Evolutionary conservation across 805 yeast species (phyloP).

Genomic region (Hanseniaspora taiwanica): DNA sequence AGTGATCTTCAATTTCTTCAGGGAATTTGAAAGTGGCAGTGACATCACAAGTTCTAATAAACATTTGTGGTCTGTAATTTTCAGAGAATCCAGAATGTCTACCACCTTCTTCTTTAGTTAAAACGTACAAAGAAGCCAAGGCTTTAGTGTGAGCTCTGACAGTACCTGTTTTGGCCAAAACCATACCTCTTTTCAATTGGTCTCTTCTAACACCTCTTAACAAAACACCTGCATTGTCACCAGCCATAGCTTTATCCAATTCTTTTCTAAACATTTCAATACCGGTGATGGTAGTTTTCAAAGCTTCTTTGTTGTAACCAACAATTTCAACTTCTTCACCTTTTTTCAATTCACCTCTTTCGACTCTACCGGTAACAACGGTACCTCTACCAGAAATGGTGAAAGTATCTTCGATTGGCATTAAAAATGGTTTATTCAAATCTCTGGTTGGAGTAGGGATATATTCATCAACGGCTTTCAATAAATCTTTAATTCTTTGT

Average conservation of each 20-base stretch:
- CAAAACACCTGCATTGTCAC: slow-evolving; percentile 96
- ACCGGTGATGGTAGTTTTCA: slow-evolving; percentile 94
- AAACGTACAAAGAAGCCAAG: slow-evolving; percentile 83
- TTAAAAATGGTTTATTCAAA: slow-evolving; percentile 87
- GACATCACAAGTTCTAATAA: slow-evolving; percentile 91
- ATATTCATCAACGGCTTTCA: slow-evolving; percentile 85
- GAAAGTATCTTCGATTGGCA: slow-evolving; percentile 96
- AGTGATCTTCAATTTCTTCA: slow-evolving; percentile 64
- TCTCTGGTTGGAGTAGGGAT: slow-evolving; percentile 97
- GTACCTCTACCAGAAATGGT: slow-evolving; percentile 99
- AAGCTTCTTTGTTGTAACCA: slow-evolving; percentile 74
- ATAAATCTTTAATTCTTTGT: slow-evolving; percentile 66
- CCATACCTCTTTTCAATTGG: slow-evolving; percentile 95
- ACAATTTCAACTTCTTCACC: slow-evolving; percentile 98
- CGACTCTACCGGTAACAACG: slow-evolving; percentile 97
- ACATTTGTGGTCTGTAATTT: slow-evolving; percentile 97
- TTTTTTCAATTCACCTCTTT: slow-evolving; percentile 93
- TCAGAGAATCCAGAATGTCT: slow-evolving; percentile 96
- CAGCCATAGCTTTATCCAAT: slow-evolving; percentile 94
- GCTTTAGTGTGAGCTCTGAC: slow-evolving; percentile 88
- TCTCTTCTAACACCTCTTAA: slow-evolving; percentile 98
- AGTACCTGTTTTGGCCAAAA: slow-evolving; percentile 82
- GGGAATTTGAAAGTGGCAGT: slow-evolving; percentile 88
- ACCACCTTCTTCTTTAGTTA: slow-evolving; percentile 98
- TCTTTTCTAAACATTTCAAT: slow-evolving; percentile 99